A percentile compares a stretch with the other conserved stretches of the same genome.
Evolutionary conservation across 345 rosid genomes (phyloP).

Genomic region (Dimocarpus longan): DNA sequence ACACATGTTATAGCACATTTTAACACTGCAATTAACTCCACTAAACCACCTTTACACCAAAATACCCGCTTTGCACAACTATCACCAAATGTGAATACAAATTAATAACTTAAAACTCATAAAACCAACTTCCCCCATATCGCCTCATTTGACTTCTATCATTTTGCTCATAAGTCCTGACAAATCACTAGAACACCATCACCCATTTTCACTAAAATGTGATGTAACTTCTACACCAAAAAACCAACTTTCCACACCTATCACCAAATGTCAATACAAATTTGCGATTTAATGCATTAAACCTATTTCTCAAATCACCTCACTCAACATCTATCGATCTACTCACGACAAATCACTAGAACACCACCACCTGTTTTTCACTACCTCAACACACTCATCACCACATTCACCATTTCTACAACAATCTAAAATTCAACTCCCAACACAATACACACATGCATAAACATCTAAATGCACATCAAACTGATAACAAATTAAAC

Average conservation of each 20-base stretch:
- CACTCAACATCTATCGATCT: neutral
- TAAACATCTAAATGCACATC: neutral
- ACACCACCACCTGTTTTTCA: too few relatives aligned
- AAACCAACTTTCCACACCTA: neutral
- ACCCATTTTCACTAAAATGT: neutral
- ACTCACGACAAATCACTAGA: neutral
- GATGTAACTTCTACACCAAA: neutral
- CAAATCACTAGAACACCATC: neutral
- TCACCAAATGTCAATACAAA: neutral
- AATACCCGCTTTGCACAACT: neutral
- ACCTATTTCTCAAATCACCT: neutral
- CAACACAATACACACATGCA: neutral
- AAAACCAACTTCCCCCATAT: neutral
- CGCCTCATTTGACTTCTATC: neutral
- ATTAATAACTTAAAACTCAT: neutral
- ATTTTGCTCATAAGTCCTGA: neutral
- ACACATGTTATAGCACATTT: neutral
- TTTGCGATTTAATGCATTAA: neutral
- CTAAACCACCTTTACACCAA: neutral
- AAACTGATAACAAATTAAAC: neutral
- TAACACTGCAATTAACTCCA: neutral
- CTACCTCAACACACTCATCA: neutral
- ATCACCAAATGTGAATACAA: neutral
- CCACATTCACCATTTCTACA: neutral
- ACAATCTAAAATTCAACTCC: neutral